phyloP scores from a whole-genome alignment of 495 filamentous ascomycete genomes.

The Haplographium delicatum region DNA sequence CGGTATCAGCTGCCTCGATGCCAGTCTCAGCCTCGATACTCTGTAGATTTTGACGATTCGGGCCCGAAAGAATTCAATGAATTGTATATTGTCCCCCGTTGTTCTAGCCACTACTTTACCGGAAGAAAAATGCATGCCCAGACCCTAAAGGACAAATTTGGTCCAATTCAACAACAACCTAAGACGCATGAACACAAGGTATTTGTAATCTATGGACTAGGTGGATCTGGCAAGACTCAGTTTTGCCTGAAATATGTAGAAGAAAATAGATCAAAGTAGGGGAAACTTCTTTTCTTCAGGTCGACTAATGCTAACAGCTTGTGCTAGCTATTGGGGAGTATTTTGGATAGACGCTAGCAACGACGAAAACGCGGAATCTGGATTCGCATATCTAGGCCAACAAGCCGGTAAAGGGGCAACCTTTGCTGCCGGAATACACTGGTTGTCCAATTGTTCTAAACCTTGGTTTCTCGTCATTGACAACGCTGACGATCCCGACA shows the following conservation, averaged over 20 bases:
- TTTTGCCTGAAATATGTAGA: constrained; percentile 30
- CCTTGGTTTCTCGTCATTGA: constrained; percentile 33
- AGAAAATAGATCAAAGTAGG: constrained; percentile 20
- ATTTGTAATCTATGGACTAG: constrained; percentile 30
- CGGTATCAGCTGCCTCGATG: neutral
- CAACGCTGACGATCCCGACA: constrained; percentile 34
- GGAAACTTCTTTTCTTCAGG: neutral
- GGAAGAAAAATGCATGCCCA: neutral
- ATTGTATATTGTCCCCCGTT: neutral
- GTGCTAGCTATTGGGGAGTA: constrained; percentile 25
- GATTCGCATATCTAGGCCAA: constrained; percentile 27
- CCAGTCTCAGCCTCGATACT: neutral
- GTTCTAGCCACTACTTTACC: constrained; percentile 21
- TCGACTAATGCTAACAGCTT: constrained; percentile 3
- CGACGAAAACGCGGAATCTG: constrained; percentile 17
- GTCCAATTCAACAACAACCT: neutral
- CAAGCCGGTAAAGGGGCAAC: constrained; percentile 19
- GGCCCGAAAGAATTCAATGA: neutral
- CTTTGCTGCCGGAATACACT: constrained; percentile 25
- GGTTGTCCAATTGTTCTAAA: constrained; percentile 19
- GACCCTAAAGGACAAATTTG: neutral
- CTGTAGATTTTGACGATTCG: neutral
- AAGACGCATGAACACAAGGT: constrained; percentile 6
- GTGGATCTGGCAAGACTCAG: constrained; percentile 34
- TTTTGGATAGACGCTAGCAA: constrained; percentile 27